Base-by-base conservation (phyloP, 495 filamentous ascomycete species). In the Podospora comata region DNA sequence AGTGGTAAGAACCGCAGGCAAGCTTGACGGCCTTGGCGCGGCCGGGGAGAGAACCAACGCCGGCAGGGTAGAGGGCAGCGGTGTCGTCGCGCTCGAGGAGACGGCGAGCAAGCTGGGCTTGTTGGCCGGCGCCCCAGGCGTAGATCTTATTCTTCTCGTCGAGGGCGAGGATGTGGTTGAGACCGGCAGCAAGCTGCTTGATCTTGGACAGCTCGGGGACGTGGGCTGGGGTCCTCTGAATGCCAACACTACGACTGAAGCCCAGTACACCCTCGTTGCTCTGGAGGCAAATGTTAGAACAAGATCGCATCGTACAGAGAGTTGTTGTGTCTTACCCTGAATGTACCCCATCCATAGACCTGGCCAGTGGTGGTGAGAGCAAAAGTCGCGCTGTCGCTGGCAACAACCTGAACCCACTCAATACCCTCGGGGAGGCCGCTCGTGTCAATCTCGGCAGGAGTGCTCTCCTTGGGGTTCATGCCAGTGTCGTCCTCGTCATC, bases 101-200 rank as follows among this genome's bases (percentile, higher is more conserved):
- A 57, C 85, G 84, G 59, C 90, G 89, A 13, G 88, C 91, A n/a
- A 94, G 88, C 76, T 93, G 91, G 74, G 84, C 83, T 70, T 92
- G 89, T 67, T 92, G 87, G 62, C 89, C 90, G 68, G 84, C 83
- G 62, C 91, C 91, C 91, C 91, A 94, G 60, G 86, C 85, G 67
- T 80, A 89, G 61, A 91, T 84, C 58, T 83, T 84, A 67, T 89
- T 89, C 65, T 86, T 83, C n/a, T 79, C 81, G 73, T 90, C 86
- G 28, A 92, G 81, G 7, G 90, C 91, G 28, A 94, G 82, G 61
- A 88, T 80, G 76, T 94, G 91, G 76, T 94, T 90, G 15, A 85
- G 83, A 61, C 91, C 91, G 56, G 82, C 80, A 27, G 83, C 82
- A 28, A 94, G 80, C 13, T 83, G 66, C 26, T 79, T 85, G 71